Conservation (phyloP, 1,139 yeast genomes). For the Diutina siamensis region DNA sequence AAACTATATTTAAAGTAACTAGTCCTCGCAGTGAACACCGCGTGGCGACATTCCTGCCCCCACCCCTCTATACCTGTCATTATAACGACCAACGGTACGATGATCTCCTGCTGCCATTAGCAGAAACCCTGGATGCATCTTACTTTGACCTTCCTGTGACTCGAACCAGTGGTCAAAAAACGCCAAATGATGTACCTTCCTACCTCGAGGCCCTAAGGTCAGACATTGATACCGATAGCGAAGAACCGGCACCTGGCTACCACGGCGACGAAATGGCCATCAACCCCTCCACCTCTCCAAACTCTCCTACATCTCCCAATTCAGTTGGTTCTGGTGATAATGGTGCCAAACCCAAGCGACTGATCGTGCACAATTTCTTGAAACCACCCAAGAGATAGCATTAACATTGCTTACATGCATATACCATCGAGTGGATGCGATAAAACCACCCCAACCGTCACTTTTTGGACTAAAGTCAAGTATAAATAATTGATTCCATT, state of each 20-base stretch:
- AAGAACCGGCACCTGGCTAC: constrained; percentile 1
- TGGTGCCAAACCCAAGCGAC: neutral
- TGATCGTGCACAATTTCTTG: neutral
- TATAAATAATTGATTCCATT: no score
- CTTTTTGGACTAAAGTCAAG: no score
- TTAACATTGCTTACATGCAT: no score
- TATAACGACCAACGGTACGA: neutral
- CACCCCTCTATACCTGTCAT: neutral
- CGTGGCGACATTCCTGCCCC: neutral
- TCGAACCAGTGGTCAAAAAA: neutral
- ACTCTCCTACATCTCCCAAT: no score
- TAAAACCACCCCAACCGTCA: no score
- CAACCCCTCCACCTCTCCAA: neutral
- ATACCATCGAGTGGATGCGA: no score
- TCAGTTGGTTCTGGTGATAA: neutral
- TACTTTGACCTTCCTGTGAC: constrained; percentile 1
- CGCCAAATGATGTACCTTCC: neutral
- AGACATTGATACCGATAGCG: neutral
- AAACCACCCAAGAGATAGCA: neutral
- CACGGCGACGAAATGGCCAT: neutral
- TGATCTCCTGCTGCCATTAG: neutral
- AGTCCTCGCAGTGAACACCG: neutral
- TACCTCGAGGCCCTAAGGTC: neutral
- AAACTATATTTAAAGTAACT: neutral
- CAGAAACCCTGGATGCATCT: neutral